A percentile compares a stretch with the other conserved stretches of the same genome.
These are phyloP conservation scores for Zea luxurians DNA, from an alignment of 176 grass and related monocot species.

Conservation along the genomic window DNA sequence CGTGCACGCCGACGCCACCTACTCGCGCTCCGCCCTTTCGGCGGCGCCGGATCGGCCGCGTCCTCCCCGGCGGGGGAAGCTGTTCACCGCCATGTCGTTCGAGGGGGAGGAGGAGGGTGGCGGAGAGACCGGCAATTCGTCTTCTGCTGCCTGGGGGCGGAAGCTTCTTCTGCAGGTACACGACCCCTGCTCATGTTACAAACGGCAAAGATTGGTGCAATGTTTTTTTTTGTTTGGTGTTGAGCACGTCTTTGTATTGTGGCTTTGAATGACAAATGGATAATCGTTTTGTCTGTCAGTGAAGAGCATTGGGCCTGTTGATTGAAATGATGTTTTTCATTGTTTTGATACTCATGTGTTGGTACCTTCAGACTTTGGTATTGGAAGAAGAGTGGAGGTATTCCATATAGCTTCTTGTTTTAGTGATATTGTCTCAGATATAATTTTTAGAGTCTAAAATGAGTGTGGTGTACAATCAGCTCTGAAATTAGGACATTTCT, in stretches of 20 bases:
- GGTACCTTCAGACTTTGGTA: not conserved
- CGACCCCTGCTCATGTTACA: not conserved
- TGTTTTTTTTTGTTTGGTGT: constrained; percentile 10
- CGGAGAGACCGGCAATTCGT: constrained; percentile 36
- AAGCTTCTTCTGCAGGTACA: constrained; percentile 65
- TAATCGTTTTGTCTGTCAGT: not conserved
- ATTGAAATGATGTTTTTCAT: not conserved
- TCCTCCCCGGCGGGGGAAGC: constrained; percentile 50
- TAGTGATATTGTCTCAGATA: not conserved
- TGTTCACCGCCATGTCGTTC: constrained; percentile 87
- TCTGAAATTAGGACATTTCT: constrained; percentile 7
- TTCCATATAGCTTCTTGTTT: constrained; percentile 1
- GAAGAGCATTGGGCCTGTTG: not conserved
- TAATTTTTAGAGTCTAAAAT: not conserved
- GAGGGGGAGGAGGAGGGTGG: constrained; percentile 48
- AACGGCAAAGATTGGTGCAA: constrained; percentile 3
- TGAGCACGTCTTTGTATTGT: not conserved
- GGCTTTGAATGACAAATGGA: not conserved
- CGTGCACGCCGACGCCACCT: constrained; percentile 63
- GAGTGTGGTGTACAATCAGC: not conserved
- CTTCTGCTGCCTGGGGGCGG: constrained; percentile 62
- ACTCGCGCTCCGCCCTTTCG: constrained; percentile 62
- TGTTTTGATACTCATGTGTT: not conserved
- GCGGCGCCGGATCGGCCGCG: constrained; percentile 27
- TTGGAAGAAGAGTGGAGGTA: not conserved